Conservation (phyloP, 495 filamentous ascomycete genomes). For the Trichoderma gamsii region DNA sequence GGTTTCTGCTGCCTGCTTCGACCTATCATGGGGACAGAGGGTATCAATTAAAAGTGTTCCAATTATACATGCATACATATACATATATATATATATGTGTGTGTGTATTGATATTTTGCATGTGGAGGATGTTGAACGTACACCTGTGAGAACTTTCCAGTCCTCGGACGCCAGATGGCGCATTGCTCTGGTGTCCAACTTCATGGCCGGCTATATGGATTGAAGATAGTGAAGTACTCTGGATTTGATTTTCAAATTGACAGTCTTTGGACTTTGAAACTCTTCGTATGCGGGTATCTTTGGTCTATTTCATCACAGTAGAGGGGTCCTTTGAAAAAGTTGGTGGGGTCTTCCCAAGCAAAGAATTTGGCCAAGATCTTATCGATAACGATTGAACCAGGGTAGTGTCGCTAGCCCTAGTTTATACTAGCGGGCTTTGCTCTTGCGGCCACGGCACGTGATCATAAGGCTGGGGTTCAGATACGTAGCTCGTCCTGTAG, state of each 20-base stretch:
- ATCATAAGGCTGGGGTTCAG: constrained; percentile 20
- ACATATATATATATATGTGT: not conserved
- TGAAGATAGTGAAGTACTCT: not conserved
- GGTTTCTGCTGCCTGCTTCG: constrained; percentile 89
- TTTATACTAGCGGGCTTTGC: constrained; percentile 9
- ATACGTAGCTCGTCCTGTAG: constrained; percentile 21
- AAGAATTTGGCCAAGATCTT: constrained; percentile 17
- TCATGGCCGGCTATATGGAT: constrained; percentile 51
- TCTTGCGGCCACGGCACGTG: not conserved
- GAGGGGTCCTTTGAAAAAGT: constrained; percentile 8
- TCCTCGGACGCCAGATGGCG: constrained; percentile 89
- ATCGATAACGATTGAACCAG: constrained; percentile 17
- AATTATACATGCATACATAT: not conserved
- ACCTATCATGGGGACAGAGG: constrained; percentile 48
- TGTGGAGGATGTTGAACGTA: constrained; percentile 38
- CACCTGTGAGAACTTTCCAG: constrained; percentile 90
- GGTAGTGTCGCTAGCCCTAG: constrained; percentile 8
- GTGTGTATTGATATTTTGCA: not conserved
- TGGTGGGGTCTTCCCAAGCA: constrained; percentile 7
- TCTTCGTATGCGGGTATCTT: not conserved
- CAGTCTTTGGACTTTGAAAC: not conserved
- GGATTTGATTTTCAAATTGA: not conserved
- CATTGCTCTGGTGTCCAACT: constrained; percentile 83
- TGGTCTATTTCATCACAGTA: not conserved
- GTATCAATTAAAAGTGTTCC: constrained; percentile 19